phyloP scores from a whole-genome alignment of 1,284 basidiomycete species.

The Puccinia polysora region DNA sequence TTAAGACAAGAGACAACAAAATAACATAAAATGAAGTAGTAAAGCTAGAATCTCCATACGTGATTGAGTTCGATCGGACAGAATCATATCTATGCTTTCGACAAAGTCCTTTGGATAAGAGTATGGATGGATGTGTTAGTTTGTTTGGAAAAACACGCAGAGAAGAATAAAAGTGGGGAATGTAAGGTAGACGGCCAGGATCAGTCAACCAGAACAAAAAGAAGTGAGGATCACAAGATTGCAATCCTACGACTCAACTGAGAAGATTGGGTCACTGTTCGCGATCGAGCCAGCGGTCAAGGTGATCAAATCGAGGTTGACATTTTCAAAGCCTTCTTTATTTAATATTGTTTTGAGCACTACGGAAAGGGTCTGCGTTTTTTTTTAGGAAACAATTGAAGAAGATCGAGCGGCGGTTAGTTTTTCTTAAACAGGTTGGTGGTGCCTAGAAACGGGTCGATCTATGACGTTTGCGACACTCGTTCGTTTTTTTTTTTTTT shows the following conservation, averaged over 20 bases:
- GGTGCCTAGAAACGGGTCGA: background rate
- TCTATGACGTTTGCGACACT: too few relatives aligned
- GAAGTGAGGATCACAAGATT: too few relatives aligned
- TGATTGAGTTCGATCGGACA: constrained; percentile 45
- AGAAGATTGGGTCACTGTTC: constrained; percentile 47
- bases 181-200: too few relatives aligned
- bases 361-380: constrained; percentile 33
- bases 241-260: constrained; percentile 40
- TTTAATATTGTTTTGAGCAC: constrained; percentile 24
- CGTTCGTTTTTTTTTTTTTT: too few relatives aligned
- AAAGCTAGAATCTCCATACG: constrained; percentile 4
- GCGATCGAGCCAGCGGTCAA: constrained; percentile 49
- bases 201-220: too few relatives aligned
- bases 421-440: background rate
- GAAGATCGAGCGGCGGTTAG: background rate
- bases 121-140: too few relatives aligned
- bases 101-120: constrained; percentile 52
- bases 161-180: background rate
- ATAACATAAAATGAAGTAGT: background rate
- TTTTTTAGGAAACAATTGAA: background rate
- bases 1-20: background rate
- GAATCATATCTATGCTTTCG: constrained; percentile 47
- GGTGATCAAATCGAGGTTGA: constrained; percentile 46
- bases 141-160: background rate
- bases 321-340: constrained; percentile 45